A percentile compares a stretch with the other conserved stretches of the same genome.
Evolutionary conservation across 768 basidiomycete species (phyloP).

Genomic region (Hygrophorus pudorinus): DNA sequence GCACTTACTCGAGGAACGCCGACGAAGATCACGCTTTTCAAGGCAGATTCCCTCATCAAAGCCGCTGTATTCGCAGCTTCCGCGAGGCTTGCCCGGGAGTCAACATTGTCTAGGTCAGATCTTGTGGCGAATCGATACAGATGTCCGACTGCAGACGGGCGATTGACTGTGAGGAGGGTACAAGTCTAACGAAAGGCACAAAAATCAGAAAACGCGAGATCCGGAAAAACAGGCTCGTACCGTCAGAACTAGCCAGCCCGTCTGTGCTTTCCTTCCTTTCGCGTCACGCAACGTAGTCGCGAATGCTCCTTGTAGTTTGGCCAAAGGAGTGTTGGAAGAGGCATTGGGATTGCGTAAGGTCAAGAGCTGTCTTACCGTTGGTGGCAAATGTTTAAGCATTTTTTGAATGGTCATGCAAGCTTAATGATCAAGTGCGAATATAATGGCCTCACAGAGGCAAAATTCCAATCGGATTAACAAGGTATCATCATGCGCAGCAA

Average conservation of each 20-base stretch:
- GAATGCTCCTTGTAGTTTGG: constrained; percentile 47
- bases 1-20: constrained; percentile 71
- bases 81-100: constrained; percentile 33
- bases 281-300: constrained; percentile 58
- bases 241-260: constrained; percentile 74
- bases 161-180: constrained; percentile 73
- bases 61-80: constrained; percentile 66
- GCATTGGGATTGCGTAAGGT: constrained; percentile 56
- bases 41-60: constrained; percentile 78
- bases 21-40: constrained; percentile 86
- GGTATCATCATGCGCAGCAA: constrained; percentile 10
- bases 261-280: constrained; percentile 50
- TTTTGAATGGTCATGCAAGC: neutral
- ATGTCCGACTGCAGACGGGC: constrained; percentile 68
- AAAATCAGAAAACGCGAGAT: constrained; percentile 8
- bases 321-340: constrained; percentile 44
- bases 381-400: constrained; percentile 45
- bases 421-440: constrained; percentile 1
- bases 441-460: neutral
- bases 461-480: neutral
- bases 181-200: constrained; percentile 51
- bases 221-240: constrained; percentile 29
- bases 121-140: constrained; percentile 73
- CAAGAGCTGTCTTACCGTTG: constrained; percentile 62
- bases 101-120: constrained; percentile 26